A percentile compares a stretch with the other conserved stretches of the same genome.
These are phyloP conservation scores for Emericellopsis atlantica DNA, from an alignment of 2,329 filamentous ascomycete genomes.

Conservation along the genomic window DNA sequence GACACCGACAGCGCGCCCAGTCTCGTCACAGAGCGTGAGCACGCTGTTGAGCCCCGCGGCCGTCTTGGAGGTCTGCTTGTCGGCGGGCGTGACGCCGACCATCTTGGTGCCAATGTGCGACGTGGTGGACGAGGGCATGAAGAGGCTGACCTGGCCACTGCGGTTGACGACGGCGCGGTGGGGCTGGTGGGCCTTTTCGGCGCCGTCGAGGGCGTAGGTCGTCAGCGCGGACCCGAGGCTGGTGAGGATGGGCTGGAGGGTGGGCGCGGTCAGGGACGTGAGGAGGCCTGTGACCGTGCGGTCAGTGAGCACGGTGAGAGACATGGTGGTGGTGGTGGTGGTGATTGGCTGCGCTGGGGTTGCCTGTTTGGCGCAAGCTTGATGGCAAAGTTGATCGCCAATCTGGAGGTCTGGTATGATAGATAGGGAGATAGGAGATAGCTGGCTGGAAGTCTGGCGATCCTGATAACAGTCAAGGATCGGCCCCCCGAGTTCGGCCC, in stretches of 20 bases:
- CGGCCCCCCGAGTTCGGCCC: no score
- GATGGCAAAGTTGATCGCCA: no score
- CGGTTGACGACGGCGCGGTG: neutral
- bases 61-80: neutral
- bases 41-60: slow-evolving; percentile 20
- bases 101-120: neutral
- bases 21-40: slow-evolving; percentile 43
- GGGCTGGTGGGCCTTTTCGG: neutral
- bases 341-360: no score
- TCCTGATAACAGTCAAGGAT: no score
- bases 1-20: slow-evolving; percentile 45
- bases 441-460: no score
- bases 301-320: neutral
- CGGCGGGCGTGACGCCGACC: neutral
- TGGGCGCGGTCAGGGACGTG: neutral
- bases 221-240: neutral
- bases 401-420: no score
- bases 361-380: no score
- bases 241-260: neutral
- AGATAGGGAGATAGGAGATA: no score
- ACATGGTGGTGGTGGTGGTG: neutral
- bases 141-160: neutral
- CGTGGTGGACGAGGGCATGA: neutral
- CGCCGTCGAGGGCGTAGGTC: neutral
- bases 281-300: neutral